phyloP scores from a whole-genome alignment of 371 early-diverging fungal species.

The Hamiltosporidium magnivora region DNA sequence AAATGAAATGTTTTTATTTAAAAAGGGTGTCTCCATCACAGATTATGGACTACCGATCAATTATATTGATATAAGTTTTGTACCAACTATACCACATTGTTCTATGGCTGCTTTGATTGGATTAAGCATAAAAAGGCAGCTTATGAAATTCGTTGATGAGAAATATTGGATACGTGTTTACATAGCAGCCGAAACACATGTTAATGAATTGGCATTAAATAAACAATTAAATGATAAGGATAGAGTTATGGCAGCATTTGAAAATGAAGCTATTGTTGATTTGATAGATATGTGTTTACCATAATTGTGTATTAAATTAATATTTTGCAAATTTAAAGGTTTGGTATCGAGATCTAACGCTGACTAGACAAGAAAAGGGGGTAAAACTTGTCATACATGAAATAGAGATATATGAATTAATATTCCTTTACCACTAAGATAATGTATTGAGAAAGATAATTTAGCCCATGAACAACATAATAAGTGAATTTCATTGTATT shows the following conservation, averaged over 20 bases:
- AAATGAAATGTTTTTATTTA: slow-evolving; percentile 45
- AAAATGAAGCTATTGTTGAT: slow-evolving; percentile 60
- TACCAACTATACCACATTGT: slow-evolving; percentile 97
- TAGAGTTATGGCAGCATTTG: slow-evolving; percentile 89
- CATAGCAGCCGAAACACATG: slow-evolving; percentile 81
- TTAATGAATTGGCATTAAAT: slow-evolving; percentile 75
- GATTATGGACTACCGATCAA: slow-evolving; percentile 14
- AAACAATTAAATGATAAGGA: slow-evolving; percentile 98
- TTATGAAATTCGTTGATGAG: slow-evolving; percentile 68
- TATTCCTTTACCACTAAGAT: too few species aligned
- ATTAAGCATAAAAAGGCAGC: slow-evolving; percentile 76
- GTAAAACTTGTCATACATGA: too few species aligned
- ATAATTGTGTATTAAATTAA: not conserved
- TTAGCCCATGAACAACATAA: too few species aligned
- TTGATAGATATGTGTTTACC: slow-evolving; percentile 8
- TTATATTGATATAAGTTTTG: slow-evolving; percentile 57
- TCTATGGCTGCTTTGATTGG: slow-evolving; percentile 98
- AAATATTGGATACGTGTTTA: slow-evolving; percentile 64
- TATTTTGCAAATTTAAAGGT: too few species aligned
- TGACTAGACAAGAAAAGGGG: too few species aligned
- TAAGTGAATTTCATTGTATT: too few species aligned
- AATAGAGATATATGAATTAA: too few species aligned
- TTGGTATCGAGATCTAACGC: too few species aligned
- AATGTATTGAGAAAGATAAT: too few species aligned
- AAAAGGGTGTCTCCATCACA: slow-evolving; percentile 60